Evolutionary conservation across 2,329 filamentous ascomycete species (phyloP).

Genomic region (Beauveria sp.): DNA sequence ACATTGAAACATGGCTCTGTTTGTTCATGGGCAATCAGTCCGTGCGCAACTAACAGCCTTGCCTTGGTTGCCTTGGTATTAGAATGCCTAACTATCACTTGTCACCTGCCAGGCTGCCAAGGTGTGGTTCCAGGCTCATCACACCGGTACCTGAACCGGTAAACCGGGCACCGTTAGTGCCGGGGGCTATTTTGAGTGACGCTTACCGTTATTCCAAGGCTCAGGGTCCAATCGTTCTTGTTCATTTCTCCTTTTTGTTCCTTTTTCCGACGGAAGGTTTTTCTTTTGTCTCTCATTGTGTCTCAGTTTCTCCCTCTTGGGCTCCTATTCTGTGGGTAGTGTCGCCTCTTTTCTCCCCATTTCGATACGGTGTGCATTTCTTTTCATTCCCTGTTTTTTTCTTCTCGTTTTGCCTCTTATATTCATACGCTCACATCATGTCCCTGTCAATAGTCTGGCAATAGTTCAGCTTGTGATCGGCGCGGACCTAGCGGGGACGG

Average conservation of each 20-base stretch:
- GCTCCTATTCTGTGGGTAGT: no score
- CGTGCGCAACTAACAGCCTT: background rate
- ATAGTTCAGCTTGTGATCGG: constrained; percentile 2
- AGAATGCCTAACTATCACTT: background rate
- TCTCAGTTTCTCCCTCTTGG: background rate
- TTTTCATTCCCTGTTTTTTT: background rate
- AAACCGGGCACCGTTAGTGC: background rate
- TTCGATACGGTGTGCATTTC: background rate
- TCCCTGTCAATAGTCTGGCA: background rate
- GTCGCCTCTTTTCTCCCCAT: background rate
- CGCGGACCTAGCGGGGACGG: background rate
- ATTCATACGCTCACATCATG: background rate
- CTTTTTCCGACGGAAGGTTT: background rate
- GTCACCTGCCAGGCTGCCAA: background rate
- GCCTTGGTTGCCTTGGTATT: background rate
- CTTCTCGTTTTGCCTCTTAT: background rate
- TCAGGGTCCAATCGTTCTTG: background rate
- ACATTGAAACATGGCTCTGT: constrained; percentile 3
- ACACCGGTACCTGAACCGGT: constrained; percentile 1
- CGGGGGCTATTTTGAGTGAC: background rate
- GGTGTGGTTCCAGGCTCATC: background rate
- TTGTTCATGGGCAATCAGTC: constrained; percentile 6
- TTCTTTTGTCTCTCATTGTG: background rate
- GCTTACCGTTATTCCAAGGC: background rate
- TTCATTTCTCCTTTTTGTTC: background rate